Evolutionary conservation across 768 basidiomycete species (phyloP).

Genomic region (Boletus rex-veris): DNA sequence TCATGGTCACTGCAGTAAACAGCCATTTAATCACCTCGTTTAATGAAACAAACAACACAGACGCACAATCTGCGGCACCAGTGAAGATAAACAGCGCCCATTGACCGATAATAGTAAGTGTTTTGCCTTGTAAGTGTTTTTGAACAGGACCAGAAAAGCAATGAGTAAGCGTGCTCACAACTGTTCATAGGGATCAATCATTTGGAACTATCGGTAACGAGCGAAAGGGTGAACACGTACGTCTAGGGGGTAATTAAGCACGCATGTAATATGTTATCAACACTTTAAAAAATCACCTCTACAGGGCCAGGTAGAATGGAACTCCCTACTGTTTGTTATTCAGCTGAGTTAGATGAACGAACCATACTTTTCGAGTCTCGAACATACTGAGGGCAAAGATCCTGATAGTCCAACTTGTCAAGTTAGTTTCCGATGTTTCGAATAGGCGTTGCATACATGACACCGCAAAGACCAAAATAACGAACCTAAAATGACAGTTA

Average conservation of each 20-base stretch:
- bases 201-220: background rate
- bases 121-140: background rate
- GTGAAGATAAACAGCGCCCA: conserved; percentile 1
- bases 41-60: background rate
- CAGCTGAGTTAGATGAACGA: background rate
- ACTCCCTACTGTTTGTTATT: conserved; percentile 3
- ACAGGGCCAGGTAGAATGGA: conserved; percentile 8
- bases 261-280: no score
- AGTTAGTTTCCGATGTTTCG: background rate
- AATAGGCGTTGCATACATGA: background rate
- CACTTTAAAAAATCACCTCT: background rate
- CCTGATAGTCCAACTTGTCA: background rate
- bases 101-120: background rate
- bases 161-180: conserved; percentile 3
- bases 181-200: background rate
- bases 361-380: no score
- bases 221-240: conserved; percentile 1
- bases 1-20: conserved; percentile 9
- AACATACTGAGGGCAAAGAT: background rate
- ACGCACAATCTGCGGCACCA: conserved; percentile 11
- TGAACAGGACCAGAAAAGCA: background rate
- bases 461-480: conserved; percentile 6
- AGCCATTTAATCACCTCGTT: background rate
- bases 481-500: conserved; percentile 3
- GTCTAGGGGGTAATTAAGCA: background rate